Evolutionary conservation across 768 basidiomycete species (phyloP).

Genomic region (Pleurotus cornucopiae): DNA sequence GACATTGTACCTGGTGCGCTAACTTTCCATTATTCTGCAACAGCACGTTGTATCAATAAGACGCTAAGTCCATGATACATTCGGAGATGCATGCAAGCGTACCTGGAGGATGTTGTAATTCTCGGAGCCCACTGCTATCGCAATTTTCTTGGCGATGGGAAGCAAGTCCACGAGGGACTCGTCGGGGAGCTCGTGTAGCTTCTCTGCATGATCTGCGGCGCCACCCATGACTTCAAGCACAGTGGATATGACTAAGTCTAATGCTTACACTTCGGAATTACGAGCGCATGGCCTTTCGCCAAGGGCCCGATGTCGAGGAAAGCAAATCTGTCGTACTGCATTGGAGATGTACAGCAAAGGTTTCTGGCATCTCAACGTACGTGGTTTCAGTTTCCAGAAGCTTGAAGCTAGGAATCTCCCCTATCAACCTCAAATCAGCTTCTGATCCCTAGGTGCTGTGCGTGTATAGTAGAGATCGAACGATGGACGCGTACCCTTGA

Average conservation of each 20-base stretch:
- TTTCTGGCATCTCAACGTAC: constrained; percentile 33
- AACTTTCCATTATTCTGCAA: constrained; percentile 43
- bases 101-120: constrained; percentile 84
- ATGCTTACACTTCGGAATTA: constrained; percentile 86
- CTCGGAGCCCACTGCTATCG: constrained; percentile 62
- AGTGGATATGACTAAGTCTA: background rate
- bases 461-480: background rate
- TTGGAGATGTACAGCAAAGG: too few relatives aligned
- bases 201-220: constrained; percentile 72
- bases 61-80: background rate
- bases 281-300: constrained; percentile 83
- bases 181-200: constrained; percentile 86
- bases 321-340: constrained; percentile 47
- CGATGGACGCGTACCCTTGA: constrained; percentile 56
- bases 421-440: constrained; percentile 34
- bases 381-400: constrained; percentile 71
- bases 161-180: constrained; percentile 74
- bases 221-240: background rate
- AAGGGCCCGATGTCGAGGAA: constrained; percentile 94
- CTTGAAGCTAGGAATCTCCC: constrained; percentile 88
- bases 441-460: background rate
- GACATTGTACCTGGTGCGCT: constrained; percentile 48
- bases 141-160: constrained; percentile 85
- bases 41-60: background rate
- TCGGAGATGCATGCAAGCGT: background rate